Evolutionary conservation across 441 rosid species (phyloP), one percentile per base, ranked within the genome.

Genomic region (Populus tomentosa): DNA sequence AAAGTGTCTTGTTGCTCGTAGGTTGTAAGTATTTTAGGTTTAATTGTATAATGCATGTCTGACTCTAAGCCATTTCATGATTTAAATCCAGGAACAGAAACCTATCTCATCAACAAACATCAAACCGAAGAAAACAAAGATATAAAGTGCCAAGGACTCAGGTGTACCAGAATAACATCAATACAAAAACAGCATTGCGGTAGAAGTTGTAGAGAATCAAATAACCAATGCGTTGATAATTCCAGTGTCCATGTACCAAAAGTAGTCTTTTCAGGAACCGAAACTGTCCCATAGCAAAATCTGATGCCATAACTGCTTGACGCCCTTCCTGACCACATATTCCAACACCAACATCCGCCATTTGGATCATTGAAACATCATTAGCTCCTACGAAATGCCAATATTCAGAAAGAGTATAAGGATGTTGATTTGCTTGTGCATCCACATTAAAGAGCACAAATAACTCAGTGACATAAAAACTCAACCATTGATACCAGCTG

Each of bases 301-400:
- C 97, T 77, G 94, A 88, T 71, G 97, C 97, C 97, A 92, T 92
- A 78, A 92, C 93, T 28, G 97, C 97, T 78, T 92, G 94, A 42
- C 94, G 88, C 71, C 97, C 97, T 86, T 92, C 97, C 81, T 89
- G 94, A 70, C 97, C 97, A 81, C 93, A 89, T 80, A 92, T 86
- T 75, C 97, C 97, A 72, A 92, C 89, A 71, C 97, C 97, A 77
- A 92, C 97, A 84, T 92, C 93, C 20, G 93, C 97, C 94, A 90
- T 90, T 89, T 92, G 97, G 82, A 92, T 92, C 97, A 92, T 92
- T 59, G 93, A 90, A 79, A 92, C 97, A 86, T 92, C 97, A 87
- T 92, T 92, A 35, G 97, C 97, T 74, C 94, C 97, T 92, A 72
- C 38, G 78, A 78, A 62, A 83, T 28, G 70, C 67, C 69, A 80